Evolutionary conservation across 1,139 yeast species (phyloP).

Genomic region (Barnettozyma hawaiiensis): DNA sequence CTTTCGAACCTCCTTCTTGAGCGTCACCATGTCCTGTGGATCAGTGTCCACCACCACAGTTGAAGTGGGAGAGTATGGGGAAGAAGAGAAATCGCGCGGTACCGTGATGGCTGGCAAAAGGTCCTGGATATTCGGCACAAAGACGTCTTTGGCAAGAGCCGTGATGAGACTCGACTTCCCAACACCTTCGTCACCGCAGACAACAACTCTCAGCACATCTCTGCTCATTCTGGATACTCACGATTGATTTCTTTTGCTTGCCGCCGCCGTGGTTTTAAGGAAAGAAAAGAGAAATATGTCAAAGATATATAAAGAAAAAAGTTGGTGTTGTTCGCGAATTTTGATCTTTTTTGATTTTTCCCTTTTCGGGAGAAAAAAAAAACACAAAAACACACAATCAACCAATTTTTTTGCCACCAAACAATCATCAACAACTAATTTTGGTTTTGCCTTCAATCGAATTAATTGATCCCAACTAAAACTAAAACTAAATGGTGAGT

Average conservation of each 20-base stretch:
- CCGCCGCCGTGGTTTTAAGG: too few relatives aligned
- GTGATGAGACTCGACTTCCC: slow-evolving; percentile 77
- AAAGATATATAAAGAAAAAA: too few relatives aligned
- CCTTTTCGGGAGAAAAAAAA: too few relatives aligned
- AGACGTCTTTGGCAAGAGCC: slow-evolving; percentile 73
- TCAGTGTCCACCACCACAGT: slow-evolving; percentile 79
- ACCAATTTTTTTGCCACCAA: too few relatives aligned
- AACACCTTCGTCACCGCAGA: slow-evolving; percentile 95
- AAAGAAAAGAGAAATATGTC: too few relatives aligned
- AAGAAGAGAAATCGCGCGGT: slow-evolving; percentile 56
- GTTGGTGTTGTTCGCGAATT: too few relatives aligned
- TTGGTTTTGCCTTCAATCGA: too few relatives aligned
- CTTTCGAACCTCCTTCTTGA: slow-evolving; percentile 70
- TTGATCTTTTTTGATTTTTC: too few relatives aligned
- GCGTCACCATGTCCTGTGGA: slow-evolving; percentile 51
- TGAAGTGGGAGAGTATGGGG: slow-evolving; percentile 56
- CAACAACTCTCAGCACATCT: slow-evolving; percentile 65
- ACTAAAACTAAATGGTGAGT: slow-evolving; percentile 5
- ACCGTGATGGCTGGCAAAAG: slow-evolving; percentile 81
- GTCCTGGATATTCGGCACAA: slow-evolving; percentile 67
- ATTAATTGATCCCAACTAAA: too few relatives aligned
- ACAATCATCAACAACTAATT: too few relatives aligned
- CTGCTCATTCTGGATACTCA: slow-evolving; percentile 31
- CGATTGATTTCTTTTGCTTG: not conserved
- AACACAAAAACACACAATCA: not conserved